Base-by-base conservation (phyloP, 805 yeast genomes). In the Sugiyamaella smithiae region DNA sequence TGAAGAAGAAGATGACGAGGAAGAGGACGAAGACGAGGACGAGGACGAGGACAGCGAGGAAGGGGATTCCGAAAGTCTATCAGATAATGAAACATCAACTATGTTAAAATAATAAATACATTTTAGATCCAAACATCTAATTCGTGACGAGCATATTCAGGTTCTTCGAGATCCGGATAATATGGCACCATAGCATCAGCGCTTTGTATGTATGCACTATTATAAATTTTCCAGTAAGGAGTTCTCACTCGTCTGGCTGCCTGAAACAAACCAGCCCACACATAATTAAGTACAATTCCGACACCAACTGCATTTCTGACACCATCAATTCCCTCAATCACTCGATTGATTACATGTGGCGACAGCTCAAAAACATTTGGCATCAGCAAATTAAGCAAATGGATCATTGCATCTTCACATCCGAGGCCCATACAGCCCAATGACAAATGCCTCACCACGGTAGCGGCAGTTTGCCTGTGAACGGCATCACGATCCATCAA, bases 311-410 rank as follows among this genome's bases (percentile, higher is more conserved):
- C 84, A 40, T 75, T 69, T 29, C 91, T 71, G 23, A 88, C 62
- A 1, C 87, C 84, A 51, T 85, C 89, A 23, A 93, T 71, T 46
- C 90, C 85, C 48, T 88, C 97, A 41, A 86, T 54, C 1, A 93
- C 81, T 55, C 98, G 78, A 7, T 72, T 75, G 49, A 90, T 89
- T 11, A 90, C 97, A 66, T 93, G 99, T 0, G 98, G 98, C 0
- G 97, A 89, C 0, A 96, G 86, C 65, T 91, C 99, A 63, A 80
- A 89, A 1, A 93, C 72, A 63, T 93, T 93, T 1, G 99, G 99
- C 67, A 89, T 68, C 17, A 93, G 66, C 44, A 90, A 71, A 62
- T 93, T 88, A 60, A 93, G 69, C 50, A 82, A 77, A 64, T 93
- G 97, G 8, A 88, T 63, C 69, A 93, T 88, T 0, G 88, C 86